Evolutionary conservation across 139 green algal species (phyloP).

Genomic region (Chlamydomonas sp.): DNA sequence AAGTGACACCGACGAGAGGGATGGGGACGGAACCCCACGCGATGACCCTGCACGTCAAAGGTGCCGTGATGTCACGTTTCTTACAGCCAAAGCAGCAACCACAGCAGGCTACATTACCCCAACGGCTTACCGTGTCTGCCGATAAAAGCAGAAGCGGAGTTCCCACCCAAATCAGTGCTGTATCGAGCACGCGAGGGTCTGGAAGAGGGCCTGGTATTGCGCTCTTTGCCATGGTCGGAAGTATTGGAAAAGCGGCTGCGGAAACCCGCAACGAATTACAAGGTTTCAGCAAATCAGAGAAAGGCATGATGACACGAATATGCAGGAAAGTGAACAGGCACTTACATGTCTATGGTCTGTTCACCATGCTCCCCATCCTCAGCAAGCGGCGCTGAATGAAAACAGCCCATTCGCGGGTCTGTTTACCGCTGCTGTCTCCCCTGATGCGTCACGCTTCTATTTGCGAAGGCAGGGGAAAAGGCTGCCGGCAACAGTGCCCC

Average conservation of each 20-base stretch:
- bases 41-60: constrained; percentile 7
- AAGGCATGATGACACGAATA: too few relatives aligned
- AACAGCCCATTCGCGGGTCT: neutral
- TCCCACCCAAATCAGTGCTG: constrained; percentile 16
- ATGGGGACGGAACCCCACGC: constrained; percentile 23
- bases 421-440: neutral
- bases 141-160: neutral
- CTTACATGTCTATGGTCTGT: constrained; percentile 40
- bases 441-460: too few relatives aligned
- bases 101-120: neutral
- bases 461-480: too few relatives aligned
- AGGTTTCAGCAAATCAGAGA: too few relatives aligned
- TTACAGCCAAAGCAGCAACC: neutral
- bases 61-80: neutral
- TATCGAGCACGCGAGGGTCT: neutral
- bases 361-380: constrained; percentile 10
- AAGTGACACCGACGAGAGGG: constrained; percentile 19
- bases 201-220: neutral
- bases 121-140: constrained; percentile 10
- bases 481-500: too few relatives aligned
- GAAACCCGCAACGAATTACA: too few relatives aligned
- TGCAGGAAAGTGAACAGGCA: neutral
- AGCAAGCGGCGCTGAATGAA: neutral
- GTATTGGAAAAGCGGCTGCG: constrained; percentile 32
- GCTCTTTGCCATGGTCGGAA: constrained; percentile 1